Evolutionary conservation across 805 yeast genomes (phyloP), one percentile per base, ranked within the genome.

Genomic region (Metschnikowia santaceciliae): DNA sequence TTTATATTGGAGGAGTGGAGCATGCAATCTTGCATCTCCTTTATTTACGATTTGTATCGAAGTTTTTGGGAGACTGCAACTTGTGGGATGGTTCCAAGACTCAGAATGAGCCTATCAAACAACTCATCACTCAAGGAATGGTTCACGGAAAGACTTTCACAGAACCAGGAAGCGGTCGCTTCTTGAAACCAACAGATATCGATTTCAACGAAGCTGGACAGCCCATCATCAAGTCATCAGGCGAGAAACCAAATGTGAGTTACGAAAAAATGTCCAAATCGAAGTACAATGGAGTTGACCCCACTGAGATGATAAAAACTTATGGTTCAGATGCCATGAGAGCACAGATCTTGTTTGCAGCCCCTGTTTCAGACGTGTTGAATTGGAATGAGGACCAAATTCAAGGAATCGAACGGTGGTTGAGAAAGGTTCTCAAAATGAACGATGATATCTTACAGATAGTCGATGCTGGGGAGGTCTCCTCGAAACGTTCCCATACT

Each of bases 181-280:
- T 86, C 65, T 71, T 94, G 56, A 88, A 82, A 59, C 92, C 95
- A 0, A 83, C 84, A 1, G 97, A 94, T 59, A 64, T 88, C 11
- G 84, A 79, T 37, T 38, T 66, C 3, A 50, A 71, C 0, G 70
- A 73, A 47, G 67, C 77, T 0, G 59, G 56, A 0, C 66, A 65
- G 2, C 84, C 86, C 2, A 57, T 66, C 3, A 74, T 87, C 7
- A 75, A 62, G 32, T 75, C 66, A 0, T 74, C 85, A 0, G 86
- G 85, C 1, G 61, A 64, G 34, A 53, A 61, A 0, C 89, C 96
- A 0, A 50, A 53, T 0, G 65, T 88, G 1, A 71, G 88, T 0
- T 90, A 67, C 63, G 98, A 94, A 63, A 94, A 94, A 63, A 94
- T 94, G 99, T 91, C 97, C 1, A 94, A 94, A 68, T 91, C 97